These are phyloP conservation scores for Backusella macrospora DNA, from an alignment of 192 early-diverging fungal species.

Conservation along the genomic window DNA sequence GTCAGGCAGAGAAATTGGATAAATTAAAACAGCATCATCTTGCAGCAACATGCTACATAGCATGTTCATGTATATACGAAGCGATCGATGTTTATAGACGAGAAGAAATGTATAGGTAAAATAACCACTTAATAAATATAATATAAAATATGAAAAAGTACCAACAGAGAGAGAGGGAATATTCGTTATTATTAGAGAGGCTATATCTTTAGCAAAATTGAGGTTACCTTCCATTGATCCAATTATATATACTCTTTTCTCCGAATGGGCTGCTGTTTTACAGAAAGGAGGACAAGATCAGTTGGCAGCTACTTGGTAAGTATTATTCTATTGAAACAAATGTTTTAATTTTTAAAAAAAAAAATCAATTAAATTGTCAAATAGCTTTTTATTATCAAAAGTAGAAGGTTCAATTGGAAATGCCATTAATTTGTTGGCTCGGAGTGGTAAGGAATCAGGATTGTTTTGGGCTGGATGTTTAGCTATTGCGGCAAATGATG, in stretches of 20 bases:
- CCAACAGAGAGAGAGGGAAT: neutral
- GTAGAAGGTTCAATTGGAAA: constrained; percentile 6
- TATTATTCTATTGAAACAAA: neutral
- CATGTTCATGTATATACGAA: constrained; percentile 44
- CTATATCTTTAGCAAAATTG: constrained; percentile 37
- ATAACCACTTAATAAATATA: neutral
- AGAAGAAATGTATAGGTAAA: constrained; percentile 42
- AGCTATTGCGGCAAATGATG: neutral
- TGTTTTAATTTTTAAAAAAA: neutral
- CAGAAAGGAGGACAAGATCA: constrained; percentile 31
- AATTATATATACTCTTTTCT: constrained; percentile 27
- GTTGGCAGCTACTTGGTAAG: constrained; percentile 37
- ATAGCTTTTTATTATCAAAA: constrained; percentile 17
- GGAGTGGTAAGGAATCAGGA: constrained; percentile 13
- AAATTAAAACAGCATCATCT: constrained; percentile 40
- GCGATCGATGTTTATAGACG: constrained; percentile 49
- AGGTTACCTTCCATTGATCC: constrained; percentile 34
- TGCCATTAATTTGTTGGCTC: constrained; percentile 13
- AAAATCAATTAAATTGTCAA: neutral
- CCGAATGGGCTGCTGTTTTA: constrained; percentile 33
- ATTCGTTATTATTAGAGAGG: constrained; percentile 31
- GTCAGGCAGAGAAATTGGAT: constrained; percentile 45
- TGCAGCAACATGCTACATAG: constrained; percentile 46
- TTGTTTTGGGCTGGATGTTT: constrained; percentile 22
- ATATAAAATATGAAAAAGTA: neutral